These are phyloP conservation scores for Phytopythium montanum DNA, from an alignment of 352 stramenopile species.

Conservation along the genomic window DNA sequence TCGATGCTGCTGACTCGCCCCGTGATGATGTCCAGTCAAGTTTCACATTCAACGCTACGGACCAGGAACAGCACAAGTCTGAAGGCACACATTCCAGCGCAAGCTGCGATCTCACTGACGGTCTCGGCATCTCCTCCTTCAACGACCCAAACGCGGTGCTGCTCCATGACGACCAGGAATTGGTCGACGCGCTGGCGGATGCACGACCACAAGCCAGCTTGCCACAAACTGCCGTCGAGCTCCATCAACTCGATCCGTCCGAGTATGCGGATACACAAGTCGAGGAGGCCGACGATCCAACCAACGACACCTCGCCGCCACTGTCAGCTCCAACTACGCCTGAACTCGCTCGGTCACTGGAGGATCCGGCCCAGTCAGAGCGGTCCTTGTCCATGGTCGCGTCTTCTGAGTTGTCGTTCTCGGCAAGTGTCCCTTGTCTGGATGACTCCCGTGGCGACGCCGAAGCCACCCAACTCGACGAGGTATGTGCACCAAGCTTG, in stretches of 20 bases:
- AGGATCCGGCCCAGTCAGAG: not conserved
- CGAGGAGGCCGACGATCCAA: not conserved
- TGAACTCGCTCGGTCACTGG: not conserved
- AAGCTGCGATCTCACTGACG: not conserved
- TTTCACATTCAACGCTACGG: not conserved
- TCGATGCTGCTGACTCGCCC: not conserved
- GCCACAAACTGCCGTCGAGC: not conserved
- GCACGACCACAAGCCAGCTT: not conserved
- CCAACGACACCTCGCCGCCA: slow-evolving; percentile 3
- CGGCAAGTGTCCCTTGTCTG: slow-evolving; percentile 39
- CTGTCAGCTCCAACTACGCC: not conserved
- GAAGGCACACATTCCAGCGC: not conserved
- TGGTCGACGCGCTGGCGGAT: not conserved
- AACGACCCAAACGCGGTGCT: not conserved
- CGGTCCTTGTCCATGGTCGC: slow-evolving; percentile 25
- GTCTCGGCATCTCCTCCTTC: not conserved
- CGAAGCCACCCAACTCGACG: not conserved
- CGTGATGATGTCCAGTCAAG: not conserved
- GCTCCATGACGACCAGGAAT: not conserved
- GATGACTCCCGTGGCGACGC: slow-evolving; percentile 9
- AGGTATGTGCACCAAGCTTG: not conserved
- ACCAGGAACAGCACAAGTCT: not conserved
- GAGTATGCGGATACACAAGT: not conserved
- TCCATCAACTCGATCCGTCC: not conserved
- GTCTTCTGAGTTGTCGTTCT: slow-evolving; percentile 47